Base-by-base conservation (phyloP, 1,284 basidiomycete species). In the Apiotrichum siamense region DNA sequence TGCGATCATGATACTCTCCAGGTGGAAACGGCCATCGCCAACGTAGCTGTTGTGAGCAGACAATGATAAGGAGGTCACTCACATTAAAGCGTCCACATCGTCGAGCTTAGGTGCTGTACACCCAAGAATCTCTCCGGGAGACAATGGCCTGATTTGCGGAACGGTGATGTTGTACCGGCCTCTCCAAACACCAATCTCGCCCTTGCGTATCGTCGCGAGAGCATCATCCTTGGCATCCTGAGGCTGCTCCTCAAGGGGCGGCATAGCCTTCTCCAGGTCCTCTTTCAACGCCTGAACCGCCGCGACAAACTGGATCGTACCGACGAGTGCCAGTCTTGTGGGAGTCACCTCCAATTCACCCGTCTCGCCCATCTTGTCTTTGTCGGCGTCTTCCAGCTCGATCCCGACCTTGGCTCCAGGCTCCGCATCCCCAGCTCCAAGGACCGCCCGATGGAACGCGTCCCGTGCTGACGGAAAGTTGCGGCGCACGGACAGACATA, bases 1-100 rank as follows among this genome's bases (percentile, higher is more conserved):
- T 26, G 91, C 91, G 55, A 99, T 97, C 96, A 98, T 99, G 70
- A 97, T 93, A 13, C 88, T 88, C 73, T 99, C 96, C 17, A 98
- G 81, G 69, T 98, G 96, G 77, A 99, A 99, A 13, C 96, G 84
- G 18, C 96, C 96, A 66, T 99, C 96, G 21, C 96, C 96, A 26
- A 99, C 82, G 72, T 98, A 99, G 63, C 90, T 92, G 63, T 21
- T 18, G 29, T 37, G 29, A 35, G 31, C n/a, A 17, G 31, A 17
- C 7, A 21, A 44, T 17, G 27, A 4, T 33, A 20, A 13, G 10
- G n/a, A n/a, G n/a, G n/a, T n/a, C n/a, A 76, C 84, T 58, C 75
- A 93, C 88, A 97, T 77, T 21, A 97, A 70, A 0, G 89, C 92
- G 65, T 97, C 92, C 6, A 88, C 82, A 60, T 87, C 44, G 50